phyloP scores from a whole-genome alignment of 2,329 filamentous ascomycete species.

The Alternaria infectoria region DNA sequence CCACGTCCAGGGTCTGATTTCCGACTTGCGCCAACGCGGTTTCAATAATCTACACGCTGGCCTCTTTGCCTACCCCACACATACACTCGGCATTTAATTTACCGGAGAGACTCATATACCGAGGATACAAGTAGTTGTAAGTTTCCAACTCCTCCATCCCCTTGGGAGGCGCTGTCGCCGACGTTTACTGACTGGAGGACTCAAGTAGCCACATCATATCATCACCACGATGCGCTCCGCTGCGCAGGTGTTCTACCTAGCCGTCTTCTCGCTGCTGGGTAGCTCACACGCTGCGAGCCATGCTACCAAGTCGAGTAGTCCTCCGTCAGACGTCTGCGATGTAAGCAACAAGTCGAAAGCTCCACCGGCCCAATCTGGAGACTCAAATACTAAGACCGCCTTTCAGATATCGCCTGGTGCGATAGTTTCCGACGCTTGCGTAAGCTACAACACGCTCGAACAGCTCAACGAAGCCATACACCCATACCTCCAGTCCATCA shows the following conservation, averaged over 20 bases:
- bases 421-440: slow-evolving; percentile 92
- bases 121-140: slow-evolving; percentile 20
- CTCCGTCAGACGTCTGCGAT: slow-evolving; percentile 60
- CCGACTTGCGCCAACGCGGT: slow-evolving; percentile 23
- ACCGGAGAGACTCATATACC: slow-evolving; percentile 32
- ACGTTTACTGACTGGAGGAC: slow-evolving; percentile 45
- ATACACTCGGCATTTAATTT: slow-evolving; percentile 26
- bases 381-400: slow-evolving; percentile 44
- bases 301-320: slow-evolving; percentile 44
- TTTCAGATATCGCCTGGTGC: slow-evolving; percentile 82
- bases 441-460: slow-evolving; percentile 90
- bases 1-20: slow-evolving; percentile 26
- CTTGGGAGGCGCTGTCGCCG: slow-evolving; percentile 29
- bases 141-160: slow-evolving; percentile 17
- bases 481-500: slow-evolving; percentile 80
- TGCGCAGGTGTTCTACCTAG: slow-evolving; percentile 65
- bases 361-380: slow-evolving; percentile 23
- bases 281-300: slow-evolving; percentile 53
- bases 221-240: slow-evolving; percentile 58
- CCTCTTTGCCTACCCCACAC: slow-evolving; percentile 44
- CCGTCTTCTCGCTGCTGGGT: slow-evolving; percentile 65
- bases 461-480: slow-evolving; percentile 77
- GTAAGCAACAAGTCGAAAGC: slow-evolving; percentile 53
- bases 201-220: slow-evolving; percentile 19
- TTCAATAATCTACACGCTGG: slow-evolving; percentile 44